Evolutionary conservation across 2,329 filamentous ascomycete genomes (phyloP), one percentile per base, ranked within the genome.

Genomic region (Aspergillus tamarii): DNA sequence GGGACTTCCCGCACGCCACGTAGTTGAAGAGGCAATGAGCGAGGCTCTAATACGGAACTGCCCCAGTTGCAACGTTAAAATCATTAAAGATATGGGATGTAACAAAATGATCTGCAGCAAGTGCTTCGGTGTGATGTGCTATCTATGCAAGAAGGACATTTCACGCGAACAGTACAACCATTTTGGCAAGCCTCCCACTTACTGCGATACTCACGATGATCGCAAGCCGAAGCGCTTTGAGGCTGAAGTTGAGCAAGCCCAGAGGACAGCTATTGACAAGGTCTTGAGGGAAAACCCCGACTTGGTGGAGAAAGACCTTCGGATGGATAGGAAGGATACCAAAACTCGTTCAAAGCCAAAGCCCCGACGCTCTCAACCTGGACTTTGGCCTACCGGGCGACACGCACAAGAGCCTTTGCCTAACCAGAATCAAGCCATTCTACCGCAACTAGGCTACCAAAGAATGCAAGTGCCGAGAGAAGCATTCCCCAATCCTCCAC

Each of bases 11-110:
- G 82, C 86, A 21, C 87, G 91, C 19, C 90, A 90, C 66, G 77
- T 82, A 4, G 87, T 96, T 34, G 93, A 96, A 75, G 92, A 96
- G 74, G 92, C 92, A 23, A 94, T 94, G 90, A 92, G 91, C 2
- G 84, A 85, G 19, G 93, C 93, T 1, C 72, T 96, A 68, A 90
- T 96, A 60, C 86, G 93, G 23, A 87, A 82, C 32, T 96, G 93
- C 59, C 75, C 82, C 65, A 82, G 81, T 66, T 89, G 91, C 77
- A 81, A 84, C n/a, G 86, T 87, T n/a, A 87, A 89, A 0, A 95
- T 94, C 70, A 85, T 96, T 74, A 96, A 96, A 73, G 85, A 89
- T 41, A 75, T 81, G 36, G 93, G 93, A 3, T 96, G 93, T 80
- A 96, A 96, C 79, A 94, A 94, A 78, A 92, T 96, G 86, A 84